Evolutionary conservation across 2,329 filamentous ascomycete species (phyloP), one percentile per base, ranked within the genome.

Genomic region (Colletotrichum eremochloae): DNA sequence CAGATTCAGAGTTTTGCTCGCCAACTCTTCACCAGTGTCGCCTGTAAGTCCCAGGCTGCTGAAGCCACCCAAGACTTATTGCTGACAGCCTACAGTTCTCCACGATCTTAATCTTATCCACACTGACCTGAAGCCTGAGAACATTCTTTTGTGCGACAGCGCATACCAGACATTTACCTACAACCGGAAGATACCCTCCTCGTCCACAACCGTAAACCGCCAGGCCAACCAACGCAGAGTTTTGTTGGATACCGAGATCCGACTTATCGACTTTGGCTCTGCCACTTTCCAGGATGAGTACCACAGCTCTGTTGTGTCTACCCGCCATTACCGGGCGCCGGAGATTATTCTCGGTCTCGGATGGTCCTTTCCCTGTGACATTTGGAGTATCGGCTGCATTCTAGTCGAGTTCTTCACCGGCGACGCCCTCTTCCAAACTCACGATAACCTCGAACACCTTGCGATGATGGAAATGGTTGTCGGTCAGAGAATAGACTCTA

Each of bases 81-180:
- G 44, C 75, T 79, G 52, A 80, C 73, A 46, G 62, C 31, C 15
- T 38, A 0, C 44, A 97, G 94, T 98, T 82, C 87, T 99, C 31
- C 96, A 99, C 80, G 96, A 99, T 82, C 89, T 99, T 24, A 97
- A 98, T 81, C 89, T 99, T 75, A 98, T 99, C 73, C 96, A 99
- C 81, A 99, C 96, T 12, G 91, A 93, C 79, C 81, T 93, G 60
- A 93, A 93, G 78, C 91, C 91, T 0, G 91, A 93, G 78, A 93
- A 93, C 76, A 93, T 93, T 73, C 84, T 93, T 38, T 85, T 93
- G 14, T 91, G 89, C 74, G 86, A 92, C 74, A 90, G 87, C 76
- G 83, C 86, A 3, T 93, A 92, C 75, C 91, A 93, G 78, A 92
- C 90, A 1, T 93, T 93, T 76, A 92, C 90, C 2, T 93, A 93